Conservation (phyloP, 345 rosid genomes). For the Eucalyptus sp. region DNA sequence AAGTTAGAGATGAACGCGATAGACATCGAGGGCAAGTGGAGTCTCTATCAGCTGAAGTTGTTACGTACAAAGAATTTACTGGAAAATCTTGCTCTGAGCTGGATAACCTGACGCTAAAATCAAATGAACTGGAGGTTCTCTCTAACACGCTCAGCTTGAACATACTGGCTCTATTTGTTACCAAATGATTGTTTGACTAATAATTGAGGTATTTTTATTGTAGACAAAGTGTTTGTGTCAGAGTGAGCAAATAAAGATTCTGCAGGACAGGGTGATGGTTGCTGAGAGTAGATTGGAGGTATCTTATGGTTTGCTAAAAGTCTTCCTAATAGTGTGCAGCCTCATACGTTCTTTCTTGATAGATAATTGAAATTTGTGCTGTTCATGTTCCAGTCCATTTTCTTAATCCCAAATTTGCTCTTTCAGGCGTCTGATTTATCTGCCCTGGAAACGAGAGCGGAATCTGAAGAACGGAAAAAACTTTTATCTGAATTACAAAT, state of each 20-base stretch:
- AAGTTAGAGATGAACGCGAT: constrained; percentile 62
- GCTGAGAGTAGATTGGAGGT: constrained; percentile 74
- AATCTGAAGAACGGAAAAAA: constrained; percentile 62
- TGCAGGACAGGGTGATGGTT: constrained; percentile 52
- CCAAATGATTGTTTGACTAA: not conserved
- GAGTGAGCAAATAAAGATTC: constrained; percentile 40
- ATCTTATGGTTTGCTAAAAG: not conserved
- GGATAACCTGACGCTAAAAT: constrained; percentile 31
- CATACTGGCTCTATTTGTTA: not conserved
- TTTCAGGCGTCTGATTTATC: constrained; percentile 66
- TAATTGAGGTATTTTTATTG: not conserved
- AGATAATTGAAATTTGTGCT: not conserved
- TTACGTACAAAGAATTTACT: constrained; percentile 46
- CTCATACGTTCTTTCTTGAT: not conserved
- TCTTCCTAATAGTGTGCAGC: not conserved
- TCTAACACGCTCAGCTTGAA: not conserved
- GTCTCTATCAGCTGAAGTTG: constrained; percentile 35
- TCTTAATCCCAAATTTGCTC: not conserved
- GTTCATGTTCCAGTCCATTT: not conserved
- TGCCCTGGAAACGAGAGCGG: constrained; percentile 60
- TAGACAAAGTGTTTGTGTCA: constrained; percentile 71
- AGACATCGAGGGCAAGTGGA: constrained; percentile 37
- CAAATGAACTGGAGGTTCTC: constrained; percentile 71
- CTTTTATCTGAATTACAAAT: constrained; percentile 53
- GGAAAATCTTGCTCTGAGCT: constrained; percentile 6